Evolutionary conservation across 73 alveolate species (phyloP).

Genomic region (Paramecium caudatum): DNA sequence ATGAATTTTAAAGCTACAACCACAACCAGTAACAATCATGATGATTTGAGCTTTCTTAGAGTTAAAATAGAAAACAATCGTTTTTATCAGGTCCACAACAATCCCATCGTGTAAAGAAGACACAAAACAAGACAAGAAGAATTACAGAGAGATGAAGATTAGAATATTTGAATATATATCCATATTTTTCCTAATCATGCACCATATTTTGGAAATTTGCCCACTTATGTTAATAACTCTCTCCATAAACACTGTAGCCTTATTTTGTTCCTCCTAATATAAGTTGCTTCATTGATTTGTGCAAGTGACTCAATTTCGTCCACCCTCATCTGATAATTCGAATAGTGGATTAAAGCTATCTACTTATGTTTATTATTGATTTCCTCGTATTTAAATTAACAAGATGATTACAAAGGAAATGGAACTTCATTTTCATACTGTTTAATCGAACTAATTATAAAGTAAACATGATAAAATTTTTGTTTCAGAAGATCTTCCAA

Average conservation of each 20-base stretch:
- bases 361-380: background rate
- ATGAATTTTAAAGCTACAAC: too few relatives aligned
- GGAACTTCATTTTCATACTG: conserved; percentile 15
- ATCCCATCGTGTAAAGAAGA: too few relatives aligned
- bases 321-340: conserved; percentile 38
- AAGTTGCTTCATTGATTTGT: conserved; percentile 16
- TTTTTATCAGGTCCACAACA: too few relatives aligned
- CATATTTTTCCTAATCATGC: too few relatives aligned
- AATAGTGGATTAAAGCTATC: conserved; percentile 33
- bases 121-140: too few relatives aligned
- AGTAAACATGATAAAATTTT: background rate
- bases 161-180: too few relatives aligned
- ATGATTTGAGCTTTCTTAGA: too few relatives aligned
- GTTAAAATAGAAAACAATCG: too few relatives aligned
- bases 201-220: conserved; percentile 59
- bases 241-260: conserved; percentile 51
- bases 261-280: background rate
- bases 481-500: background rate
- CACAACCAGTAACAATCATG: too few relatives aligned
- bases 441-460: conserved; percentile 8
- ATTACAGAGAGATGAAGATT: too few relatives aligned
- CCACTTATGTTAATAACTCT: conserved; percentile 12
- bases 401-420: conserved; percentile 22
- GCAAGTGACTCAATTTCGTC: background rate
- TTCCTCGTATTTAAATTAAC: conserved; percentile 21